Base-by-base conservation (phyloP, 2,329 filamentous ascomycete genomes). In the Incumbomyces lentus region DNA sequence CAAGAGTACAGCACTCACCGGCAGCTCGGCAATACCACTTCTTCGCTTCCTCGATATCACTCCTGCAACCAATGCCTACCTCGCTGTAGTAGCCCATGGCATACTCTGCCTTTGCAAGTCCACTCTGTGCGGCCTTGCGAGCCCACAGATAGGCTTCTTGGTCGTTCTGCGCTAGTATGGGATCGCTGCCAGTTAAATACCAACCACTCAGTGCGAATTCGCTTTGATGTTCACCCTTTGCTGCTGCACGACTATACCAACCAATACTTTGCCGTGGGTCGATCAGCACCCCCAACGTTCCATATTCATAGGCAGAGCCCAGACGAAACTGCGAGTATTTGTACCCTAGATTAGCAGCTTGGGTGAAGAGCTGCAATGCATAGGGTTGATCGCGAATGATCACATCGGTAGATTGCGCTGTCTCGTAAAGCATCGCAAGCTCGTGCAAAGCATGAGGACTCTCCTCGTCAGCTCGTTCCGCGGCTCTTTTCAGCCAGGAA, bases 21-120 rank as follows among this genome's bases (percentile, higher is more conserved):
- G 92, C 92, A 66, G 92, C 89, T 64, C 90, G 77, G 77, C 89
- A 95, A 68, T 98, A 98, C 92, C 92, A 98, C 58, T 88, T 79
- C 73, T 94, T 95, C 17, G 90, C 92, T 67, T 96, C 92, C 59
- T 98, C 92, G 57, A 95, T 59, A 62, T 90, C 93, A 7, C 84
- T 80, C 13, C 82, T 74, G 53, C 86, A 81, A 26, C 92, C 92
- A 57, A 98, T 96, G 11, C 92, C 92, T 40, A 92, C 82, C 66
- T 98, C 92, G 1, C 86, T 93, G 61, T 94, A 95, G 67, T 96
- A 95, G 0, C 92, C 92, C 84, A 98, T 95, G 0, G 90, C 92
- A 67, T 95, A 96, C 68, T 96, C 86, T 0, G 92, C 92, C 71
- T 96, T 98, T 6, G 87, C 81, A 32, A 95, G 68, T 2, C 90